Evolutionary conservation across 1,284 basidiomycete species (phyloP).

Genomic region (Ceraceosorus guamensis): DNA sequence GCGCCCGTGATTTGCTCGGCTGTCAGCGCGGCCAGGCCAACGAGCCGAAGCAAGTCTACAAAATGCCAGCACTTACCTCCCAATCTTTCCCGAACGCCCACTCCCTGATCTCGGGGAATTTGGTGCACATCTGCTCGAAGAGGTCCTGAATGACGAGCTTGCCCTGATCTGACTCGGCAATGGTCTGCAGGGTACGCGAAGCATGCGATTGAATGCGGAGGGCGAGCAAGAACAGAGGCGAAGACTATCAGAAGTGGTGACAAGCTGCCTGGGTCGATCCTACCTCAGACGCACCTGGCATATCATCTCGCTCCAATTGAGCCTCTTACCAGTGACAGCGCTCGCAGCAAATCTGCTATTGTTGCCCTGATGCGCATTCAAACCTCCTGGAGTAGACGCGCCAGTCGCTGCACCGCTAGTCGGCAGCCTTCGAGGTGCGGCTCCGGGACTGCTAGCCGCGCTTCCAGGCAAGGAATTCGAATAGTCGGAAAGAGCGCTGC

Average conservation of each 20-base stretch:
- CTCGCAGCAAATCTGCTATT: conserved; percentile 33
- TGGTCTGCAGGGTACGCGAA: conserved; percentile 27
- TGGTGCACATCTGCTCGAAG: conserved; percentile 42
- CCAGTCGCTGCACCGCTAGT: conserved; percentile 2
- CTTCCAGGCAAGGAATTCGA: conserved; percentile 20
- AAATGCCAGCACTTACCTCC: conserved; percentile 23
- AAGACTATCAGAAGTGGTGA: not conserved
- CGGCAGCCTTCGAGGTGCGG: conserved; percentile 19
- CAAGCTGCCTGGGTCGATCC: not conserved
- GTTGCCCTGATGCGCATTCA: conserved; percentile 15
- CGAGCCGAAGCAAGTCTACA: too few species aligned
- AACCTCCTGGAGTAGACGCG: conserved; percentile 1
- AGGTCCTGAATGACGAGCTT: conserved; percentile 44
- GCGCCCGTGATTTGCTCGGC: not conserved
- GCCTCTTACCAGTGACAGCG: conserved; percentile 36
- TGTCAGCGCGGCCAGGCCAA: too few species aligned
- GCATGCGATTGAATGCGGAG: too few species aligned
- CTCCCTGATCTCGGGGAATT: conserved; percentile 42
- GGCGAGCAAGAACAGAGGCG: too few species aligned
- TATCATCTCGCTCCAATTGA: conserved; percentile 48
- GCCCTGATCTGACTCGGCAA: conserved; percentile 37
- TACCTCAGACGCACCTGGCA: conserved; percentile 16
- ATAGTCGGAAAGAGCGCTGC: conserved; percentile 31
- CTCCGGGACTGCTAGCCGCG: conserved; percentile 34
- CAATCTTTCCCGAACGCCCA: conserved; percentile 46